These are phyloP conservation scores for Nigrospora oryzae DNA, from an alignment of 2,329 filamentous ascomycete species.

Conservation along the genomic window DNA sequence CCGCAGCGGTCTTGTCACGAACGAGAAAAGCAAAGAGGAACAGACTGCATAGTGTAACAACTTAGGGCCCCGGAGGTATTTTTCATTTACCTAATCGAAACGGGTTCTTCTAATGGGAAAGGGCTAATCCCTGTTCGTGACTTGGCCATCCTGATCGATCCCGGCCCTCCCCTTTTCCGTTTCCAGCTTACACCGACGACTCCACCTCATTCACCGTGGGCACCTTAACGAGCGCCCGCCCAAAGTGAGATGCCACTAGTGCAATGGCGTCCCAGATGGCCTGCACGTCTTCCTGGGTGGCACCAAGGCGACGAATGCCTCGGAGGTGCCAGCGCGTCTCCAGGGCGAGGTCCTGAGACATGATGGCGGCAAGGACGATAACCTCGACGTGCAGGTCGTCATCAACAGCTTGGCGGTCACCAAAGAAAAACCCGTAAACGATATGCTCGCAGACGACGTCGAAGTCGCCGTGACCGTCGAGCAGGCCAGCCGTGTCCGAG, in stretches of 20 bases:
- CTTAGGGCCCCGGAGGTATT: no score
- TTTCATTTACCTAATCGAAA: no score
- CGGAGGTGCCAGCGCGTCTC: constrained; percentile 50
- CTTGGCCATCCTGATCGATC: no score
- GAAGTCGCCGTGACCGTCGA: constrained; percentile 29
- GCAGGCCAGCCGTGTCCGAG: constrained; percentile 20
- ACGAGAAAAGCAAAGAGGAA: no score
- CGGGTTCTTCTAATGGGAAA: no score
- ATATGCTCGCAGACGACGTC: constrained; percentile 45
- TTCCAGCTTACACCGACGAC: neutral
- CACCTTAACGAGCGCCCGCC: constrained; percentile 12
- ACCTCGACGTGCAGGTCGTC: constrained; percentile 46
- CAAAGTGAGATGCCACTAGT: constrained; percentile 11
- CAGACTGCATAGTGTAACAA: no score
- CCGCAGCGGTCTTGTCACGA: no score
- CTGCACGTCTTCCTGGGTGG: constrained; percentile 33
- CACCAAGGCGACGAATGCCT: constrained; percentile 37
- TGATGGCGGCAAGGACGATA: constrained; percentile 43
- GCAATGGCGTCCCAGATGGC: constrained; percentile 13
- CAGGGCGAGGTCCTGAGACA: constrained; percentile 46
- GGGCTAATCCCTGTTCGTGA: no score
- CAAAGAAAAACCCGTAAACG: constrained; percentile 50
- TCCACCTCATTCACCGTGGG: constrained; percentile 18
- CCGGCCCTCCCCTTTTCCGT: no score
- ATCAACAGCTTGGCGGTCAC: constrained; percentile 41